phyloP scores from a whole-genome alignment of 306 rosid genomes.

The Carpinus viminea region DNA sequence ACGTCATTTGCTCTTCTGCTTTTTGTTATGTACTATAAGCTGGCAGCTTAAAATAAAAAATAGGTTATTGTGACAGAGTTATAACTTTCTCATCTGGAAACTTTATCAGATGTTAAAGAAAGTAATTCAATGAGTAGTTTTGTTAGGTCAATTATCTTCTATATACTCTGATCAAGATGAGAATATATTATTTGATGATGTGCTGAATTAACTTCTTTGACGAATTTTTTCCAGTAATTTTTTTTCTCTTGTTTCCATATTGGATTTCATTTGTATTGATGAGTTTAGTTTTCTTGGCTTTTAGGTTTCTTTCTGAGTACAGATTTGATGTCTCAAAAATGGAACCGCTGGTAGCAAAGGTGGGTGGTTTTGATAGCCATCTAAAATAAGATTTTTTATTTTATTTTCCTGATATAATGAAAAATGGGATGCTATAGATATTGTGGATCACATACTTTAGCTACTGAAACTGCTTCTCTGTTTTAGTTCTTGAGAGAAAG shows the following conservation, averaged over 20 bases:
- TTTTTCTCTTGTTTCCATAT: neutral
- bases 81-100: neutral
- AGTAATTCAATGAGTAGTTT: neutral
- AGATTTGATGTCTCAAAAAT: slow-evolving; percentile 80
- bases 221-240: neutral
- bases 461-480: neutral
- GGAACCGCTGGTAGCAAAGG: slow-evolving; percentile 96
- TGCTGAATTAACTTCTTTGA: neutral
- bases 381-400: slow-evolving; percentile 3
- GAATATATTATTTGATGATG: neutral
- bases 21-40: neutral
- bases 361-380: slow-evolving; percentile 21
- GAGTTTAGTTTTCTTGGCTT: slow-evolving; percentile 25
- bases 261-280: neutral
- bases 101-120: neutral
- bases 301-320: slow-evolving; percentile 77
- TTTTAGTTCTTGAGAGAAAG: neutral
- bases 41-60: neutral
- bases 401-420: neutral
- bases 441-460: neutral
- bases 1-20: neutral
- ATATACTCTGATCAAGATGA: neutral
- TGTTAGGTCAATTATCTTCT: neutral
- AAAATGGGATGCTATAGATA: neutral
- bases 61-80: neutral